These are phyloP conservation scores for Boletus reticuloceps DNA, from an alignment of 768 basidiomycete species.

Conservation along the genomic window DNA sequence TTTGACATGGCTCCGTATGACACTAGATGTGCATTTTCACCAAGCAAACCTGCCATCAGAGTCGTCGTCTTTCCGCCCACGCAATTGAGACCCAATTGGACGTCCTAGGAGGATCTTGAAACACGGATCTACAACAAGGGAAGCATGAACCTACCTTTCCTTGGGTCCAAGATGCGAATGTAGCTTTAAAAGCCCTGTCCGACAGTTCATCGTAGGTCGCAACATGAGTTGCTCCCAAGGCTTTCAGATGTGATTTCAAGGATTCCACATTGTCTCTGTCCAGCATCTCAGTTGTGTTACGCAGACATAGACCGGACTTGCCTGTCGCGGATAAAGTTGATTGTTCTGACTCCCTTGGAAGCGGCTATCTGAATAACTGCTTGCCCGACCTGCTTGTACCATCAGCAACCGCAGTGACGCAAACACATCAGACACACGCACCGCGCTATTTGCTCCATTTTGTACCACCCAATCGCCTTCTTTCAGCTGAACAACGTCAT, in stretches of 20 bases:
- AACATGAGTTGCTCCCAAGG: constrained; percentile 73
- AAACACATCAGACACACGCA: constrained; percentile 32
- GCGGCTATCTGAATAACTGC: constrained; percentile 86
- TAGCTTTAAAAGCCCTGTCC: constrained; percentile 51
- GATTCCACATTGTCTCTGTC: constrained; percentile 51
- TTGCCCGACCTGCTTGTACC: constrained; percentile 63
- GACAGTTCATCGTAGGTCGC: constrained; percentile 73
- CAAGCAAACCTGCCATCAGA: constrained; percentile 65
- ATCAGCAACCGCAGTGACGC: background rate
- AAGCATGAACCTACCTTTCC: constrained; percentile 45
- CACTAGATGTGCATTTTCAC: constrained; percentile 67
- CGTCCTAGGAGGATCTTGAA: constrained; percentile 25
- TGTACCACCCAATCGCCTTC: constrained; percentile 81
- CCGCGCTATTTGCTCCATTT: constrained; percentile 84
- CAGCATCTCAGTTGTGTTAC: background rate
- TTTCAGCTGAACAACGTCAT: constrained; percentile 59
- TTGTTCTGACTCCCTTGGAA: constrained; percentile 63
- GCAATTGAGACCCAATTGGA: constrained; percentile 54
- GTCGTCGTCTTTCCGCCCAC: constrained; percentile 67
- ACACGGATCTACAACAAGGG: constrained; percentile 4
- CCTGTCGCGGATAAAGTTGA: constrained; percentile 81
- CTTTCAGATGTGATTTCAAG: constrained; percentile 48
- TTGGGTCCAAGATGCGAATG: constrained; percentile 61
- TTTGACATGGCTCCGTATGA: constrained; percentile 94
- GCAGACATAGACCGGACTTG: constrained; percentile 20